These are phyloP conservation scores for Coriaria nepalensis DNA, from an alignment of 306 rosid genomes.

Conservation along the genomic window DNA sequence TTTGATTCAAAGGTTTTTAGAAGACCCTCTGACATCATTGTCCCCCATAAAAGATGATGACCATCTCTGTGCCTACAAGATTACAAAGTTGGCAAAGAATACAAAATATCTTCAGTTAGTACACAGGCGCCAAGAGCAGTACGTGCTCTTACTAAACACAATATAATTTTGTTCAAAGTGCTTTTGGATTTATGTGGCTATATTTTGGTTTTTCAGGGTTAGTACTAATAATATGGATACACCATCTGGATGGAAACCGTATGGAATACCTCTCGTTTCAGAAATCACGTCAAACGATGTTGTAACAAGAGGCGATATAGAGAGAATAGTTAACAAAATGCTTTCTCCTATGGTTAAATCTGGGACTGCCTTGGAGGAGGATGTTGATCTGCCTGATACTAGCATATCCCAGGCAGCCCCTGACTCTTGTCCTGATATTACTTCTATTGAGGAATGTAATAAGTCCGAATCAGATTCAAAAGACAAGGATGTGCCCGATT, in stretches of 20 bases:
- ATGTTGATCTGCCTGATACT: constrained; percentile 34
- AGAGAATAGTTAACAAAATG: constrained; percentile 42
- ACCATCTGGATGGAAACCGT: constrained; percentile 74
- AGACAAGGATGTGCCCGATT: constrained; percentile 32
- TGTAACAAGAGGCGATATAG: constrained; percentile 56
- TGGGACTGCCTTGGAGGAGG: constrained; percentile 21
- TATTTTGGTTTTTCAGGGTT: constrained; percentile 29
- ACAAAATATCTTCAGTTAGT: constrained; percentile 73
- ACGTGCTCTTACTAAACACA: constrained; percentile 15
- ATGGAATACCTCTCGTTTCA: constrained; percentile 67
- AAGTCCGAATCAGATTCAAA: constrained; percentile 28
- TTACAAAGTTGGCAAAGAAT: constrained; percentile 53
- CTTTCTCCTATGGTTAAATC: constrained; percentile 61
- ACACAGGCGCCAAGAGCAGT: constrained; percentile 77
- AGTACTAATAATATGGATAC: constrained; percentile 32
- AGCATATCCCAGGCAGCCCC: constrained; percentile 23
- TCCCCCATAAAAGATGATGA: constrained; percentile 83
- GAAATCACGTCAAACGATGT: constrained; percentile 54
- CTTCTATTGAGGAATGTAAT: constrained; percentile 27
- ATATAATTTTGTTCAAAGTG: no score
- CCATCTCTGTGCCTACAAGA: constrained; percentile 69
- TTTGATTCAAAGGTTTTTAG: constrained; percentile 63
- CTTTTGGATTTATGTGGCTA: neutral
- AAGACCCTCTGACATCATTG: constrained; percentile 67
- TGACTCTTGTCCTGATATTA: constrained; percentile 18